A percentile compares a stretch with the other conserved stretches of the same genome.
phyloP scores from a whole-genome alignment of 1,284 basidiomycete genomes.

The Fistulinella cinereoalba region DNA sequence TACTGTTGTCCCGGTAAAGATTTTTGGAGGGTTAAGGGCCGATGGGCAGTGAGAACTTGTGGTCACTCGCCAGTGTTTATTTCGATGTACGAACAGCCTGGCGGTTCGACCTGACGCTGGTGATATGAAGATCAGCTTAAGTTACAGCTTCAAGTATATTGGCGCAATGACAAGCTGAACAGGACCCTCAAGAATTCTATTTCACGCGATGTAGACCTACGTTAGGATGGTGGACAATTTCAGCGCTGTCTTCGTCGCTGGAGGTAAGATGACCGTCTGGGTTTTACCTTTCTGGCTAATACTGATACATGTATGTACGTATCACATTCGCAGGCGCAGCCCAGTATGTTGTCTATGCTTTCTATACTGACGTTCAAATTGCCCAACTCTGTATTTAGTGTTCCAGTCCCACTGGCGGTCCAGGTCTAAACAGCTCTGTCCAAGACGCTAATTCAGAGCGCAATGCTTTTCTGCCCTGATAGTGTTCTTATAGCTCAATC shows the following conservation, averaged over 20 bases:
- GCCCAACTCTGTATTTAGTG: constrained; percentile 26
- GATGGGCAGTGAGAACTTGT: too few species aligned
- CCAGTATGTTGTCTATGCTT: constrained; percentile 11
- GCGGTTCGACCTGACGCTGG: too few species aligned
- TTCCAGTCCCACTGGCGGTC: constrained; percentile 45
- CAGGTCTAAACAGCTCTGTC: constrained; percentile 41
- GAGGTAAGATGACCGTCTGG: constrained; percentile 33
- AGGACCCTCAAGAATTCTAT: too few species aligned
- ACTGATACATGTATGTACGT: not conserved
- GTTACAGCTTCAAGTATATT: too few species aligned
- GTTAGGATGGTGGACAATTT: constrained; percentile 35
- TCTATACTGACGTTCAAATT: not conserved
- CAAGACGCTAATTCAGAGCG: constrained; percentile 31
- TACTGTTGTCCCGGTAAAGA: too few species aligned
- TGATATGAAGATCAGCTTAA: too few species aligned
- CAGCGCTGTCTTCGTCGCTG: constrained; percentile 31
- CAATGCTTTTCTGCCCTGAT: not conserved
- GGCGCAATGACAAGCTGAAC: too few species aligned
- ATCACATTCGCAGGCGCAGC: constrained; percentile 11
- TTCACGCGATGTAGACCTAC: too few species aligned
- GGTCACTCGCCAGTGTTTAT: too few species aligned
- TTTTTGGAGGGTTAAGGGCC: too few species aligned
- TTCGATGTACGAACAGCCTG: too few species aligned
- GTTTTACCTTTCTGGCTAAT: not conserved
- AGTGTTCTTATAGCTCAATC: constrained; percentile 31